Evolutionary conservation across 2,329 filamentous ascomycete genomes (phyloP).

Genomic region (Curvularia sp.): DNA sequence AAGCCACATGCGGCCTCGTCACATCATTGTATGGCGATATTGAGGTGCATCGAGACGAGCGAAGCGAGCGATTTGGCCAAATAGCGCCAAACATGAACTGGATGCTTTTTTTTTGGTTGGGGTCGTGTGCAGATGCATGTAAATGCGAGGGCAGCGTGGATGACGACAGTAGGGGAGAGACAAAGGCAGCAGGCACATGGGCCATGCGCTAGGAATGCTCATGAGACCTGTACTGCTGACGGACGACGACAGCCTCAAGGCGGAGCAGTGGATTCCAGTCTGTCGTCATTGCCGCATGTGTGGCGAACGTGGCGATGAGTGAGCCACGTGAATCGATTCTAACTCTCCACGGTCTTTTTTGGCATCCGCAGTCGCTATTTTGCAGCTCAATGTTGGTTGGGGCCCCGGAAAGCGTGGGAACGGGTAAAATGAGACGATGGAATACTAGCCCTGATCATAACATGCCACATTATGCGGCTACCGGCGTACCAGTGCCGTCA

Average conservation of each 20-base stretch:
- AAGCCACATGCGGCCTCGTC: conserved; percentile 1
- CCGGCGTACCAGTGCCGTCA: background rate
- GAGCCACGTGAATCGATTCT: background rate
- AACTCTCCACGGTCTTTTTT: background rate
- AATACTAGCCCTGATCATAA: conserved; percentile 13
- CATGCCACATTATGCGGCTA: conserved; percentile 4
- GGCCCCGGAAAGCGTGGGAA: conserved; percentile 1
- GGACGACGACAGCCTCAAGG: too few species aligned
- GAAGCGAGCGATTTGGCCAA: background rate
- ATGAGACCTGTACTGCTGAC: background rate
- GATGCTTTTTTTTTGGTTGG: too few species aligned
- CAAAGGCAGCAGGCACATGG: background rate
- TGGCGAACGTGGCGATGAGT: background rate
- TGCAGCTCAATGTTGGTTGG: background rate
- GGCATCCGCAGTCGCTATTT: background rate
- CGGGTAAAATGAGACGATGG: conserved; percentile 2
- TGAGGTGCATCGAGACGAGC: background rate
- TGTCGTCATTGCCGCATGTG: background rate
- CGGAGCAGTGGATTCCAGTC: background rate
- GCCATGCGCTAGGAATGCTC: background rate
- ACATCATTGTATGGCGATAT: conserved; percentile 7
- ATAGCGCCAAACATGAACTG: background rate
- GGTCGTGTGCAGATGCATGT: background rate
- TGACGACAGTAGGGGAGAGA: background rate
- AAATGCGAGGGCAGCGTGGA: background rate